phyloP scores from a whole-genome alignment of 139 green algal genomes.

The Pleodorina starrii region DNA sequence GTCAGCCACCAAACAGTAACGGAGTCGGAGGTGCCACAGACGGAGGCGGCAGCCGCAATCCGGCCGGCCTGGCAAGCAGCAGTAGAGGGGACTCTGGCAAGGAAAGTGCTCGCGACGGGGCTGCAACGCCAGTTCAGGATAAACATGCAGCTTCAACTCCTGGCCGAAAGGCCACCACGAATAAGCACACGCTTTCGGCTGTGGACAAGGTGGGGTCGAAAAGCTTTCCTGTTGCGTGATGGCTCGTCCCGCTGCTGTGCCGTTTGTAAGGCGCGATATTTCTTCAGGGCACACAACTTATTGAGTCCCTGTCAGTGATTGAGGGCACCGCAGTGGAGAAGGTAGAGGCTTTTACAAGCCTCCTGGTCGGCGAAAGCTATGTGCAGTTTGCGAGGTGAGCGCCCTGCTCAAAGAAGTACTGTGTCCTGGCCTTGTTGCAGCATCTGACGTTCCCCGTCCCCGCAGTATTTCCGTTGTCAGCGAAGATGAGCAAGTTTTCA shows the following conservation, averaged over 20 bases:
- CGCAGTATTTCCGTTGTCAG: conserved; percentile 50
- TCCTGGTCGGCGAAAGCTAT: conserved; percentile 48
- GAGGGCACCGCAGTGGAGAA: conserved; percentile 55
- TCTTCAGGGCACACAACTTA: conserved; percentile 51
- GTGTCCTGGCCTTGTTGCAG: too few relatives aligned
- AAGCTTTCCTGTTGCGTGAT: neutral
- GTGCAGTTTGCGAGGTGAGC: conserved; percentile 51
- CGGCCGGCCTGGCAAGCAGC: neutral
- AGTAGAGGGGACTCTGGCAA: neutral
- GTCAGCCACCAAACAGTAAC: conserved; percentile 4
- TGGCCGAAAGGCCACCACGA: neutral
- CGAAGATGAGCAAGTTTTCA: conserved; percentile 53
- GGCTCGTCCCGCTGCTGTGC: neutral
- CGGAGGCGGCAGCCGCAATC: neutral
- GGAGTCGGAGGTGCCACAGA: neutral
- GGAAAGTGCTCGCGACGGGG: neutral
- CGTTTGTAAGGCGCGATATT: neutral
- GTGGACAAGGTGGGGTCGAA: conserved; percentile 38
- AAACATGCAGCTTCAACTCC: neutral
- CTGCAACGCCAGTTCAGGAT: neutral
- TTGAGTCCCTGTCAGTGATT: conserved; percentile 53
- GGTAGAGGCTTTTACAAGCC: conserved; percentile 54
- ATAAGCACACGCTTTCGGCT: conserved; percentile 37
- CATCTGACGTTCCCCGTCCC: neutral
- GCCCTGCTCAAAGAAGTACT: too few relatives aligned